Base-by-base conservation (phyloP, 768 basidiomycete genomes). In the Pseudohyphozyma bogoriensis region DNA sequence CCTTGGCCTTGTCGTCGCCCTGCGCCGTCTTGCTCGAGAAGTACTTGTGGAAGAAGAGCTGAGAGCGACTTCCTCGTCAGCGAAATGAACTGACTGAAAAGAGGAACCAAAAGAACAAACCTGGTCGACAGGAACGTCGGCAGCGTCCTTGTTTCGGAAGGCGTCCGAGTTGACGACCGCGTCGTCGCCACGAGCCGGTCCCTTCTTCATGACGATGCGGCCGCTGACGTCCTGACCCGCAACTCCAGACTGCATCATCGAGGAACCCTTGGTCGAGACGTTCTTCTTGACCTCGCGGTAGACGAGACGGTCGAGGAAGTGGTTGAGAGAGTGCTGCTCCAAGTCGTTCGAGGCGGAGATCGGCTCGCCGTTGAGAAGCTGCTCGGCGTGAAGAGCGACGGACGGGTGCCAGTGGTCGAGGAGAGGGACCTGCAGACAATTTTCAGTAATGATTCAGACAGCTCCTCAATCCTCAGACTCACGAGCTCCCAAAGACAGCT, bases 271-370 rank as follows among this genome's bases (percentile, higher is more conserved):
- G 11, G 80, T 76, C 58, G 77, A 79, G 2, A 75, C 64, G 68
- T 85, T 84, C 64, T 78, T 77, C 77, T 96, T 97, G 1, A 91
- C 85, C 72, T 97, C 96, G 74, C 91, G 89, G 78, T 89, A 96
- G 45, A 96, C 88, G 76, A 97, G 96, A 36, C 92, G 83, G 72
- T 97, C 95, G 42, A 97, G 81, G 81, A 99, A 96, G 69, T 91
- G 88, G 1, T 87, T 85, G 28, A 96, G 81, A 1, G 91, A 92
- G 76, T 95, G 91, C 58, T 90, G 83, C 13, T 87, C 84, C 51
- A 99, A 85, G 70, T 97, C 92, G 0, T 89, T 80, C 12, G 82
- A 85, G 13, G 87, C 85, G 0, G 89, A 88, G 15, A 96, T 76
- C 0, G 85, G 84, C 51, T 84, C 78, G 11, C 79, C 80, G 2